Base-by-base conservation (phyloP, 2,329 filamentous ascomycete species). In the Onygena corvina region DNA sequence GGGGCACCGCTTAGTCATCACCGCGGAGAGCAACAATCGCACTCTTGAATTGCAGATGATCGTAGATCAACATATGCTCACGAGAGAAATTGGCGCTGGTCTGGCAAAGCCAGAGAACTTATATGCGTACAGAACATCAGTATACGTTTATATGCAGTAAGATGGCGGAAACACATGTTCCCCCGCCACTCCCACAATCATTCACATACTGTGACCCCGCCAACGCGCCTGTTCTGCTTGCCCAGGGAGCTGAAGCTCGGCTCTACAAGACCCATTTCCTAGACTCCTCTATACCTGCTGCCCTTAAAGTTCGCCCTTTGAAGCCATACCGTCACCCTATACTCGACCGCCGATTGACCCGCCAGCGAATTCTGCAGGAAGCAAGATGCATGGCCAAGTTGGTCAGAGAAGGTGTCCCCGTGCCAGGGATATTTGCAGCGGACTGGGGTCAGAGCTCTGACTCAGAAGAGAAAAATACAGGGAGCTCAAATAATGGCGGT, bases 191-290 rank as follows among this genome's bases (percentile, higher is more conserved):
- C 54, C 83, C 83, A 31, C 66, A 72, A 29, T 76, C 83, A 57
- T 83, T 88, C 66, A 72, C 74, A 51, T 71, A 79, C 70, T 76
- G 75, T 65, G 65, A 71, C 34, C 73, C 81, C 58, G 27, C 40
- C 12, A 48, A 46, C 21, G 67, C 77, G 45, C 80, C 86, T 54
- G 69, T 76, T 68, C 84, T 94, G 61, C 79, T 96, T 58, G 83
- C 86, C 50, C 92, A 96, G 75, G 92, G 92, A 69, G 92, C 92
- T 63, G 92, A 98, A 77, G 89, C 86, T 52, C 86, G 90, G 56
- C 79, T 98, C 62, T 96, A 93, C 78, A 83, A 81, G 66, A 90
- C 86, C 14, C 81, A 79, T 49, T 93, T 86, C 69, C 81, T 95
- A 49, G 65, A 76, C 1, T 76, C 84, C 33, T 64, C 73, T 50